Percentiles rank a stretch among this genome's conserved stretches.
Conservation (phyloP, 73 alveolate species). For the Tetrahymena thermophila region DNA sequence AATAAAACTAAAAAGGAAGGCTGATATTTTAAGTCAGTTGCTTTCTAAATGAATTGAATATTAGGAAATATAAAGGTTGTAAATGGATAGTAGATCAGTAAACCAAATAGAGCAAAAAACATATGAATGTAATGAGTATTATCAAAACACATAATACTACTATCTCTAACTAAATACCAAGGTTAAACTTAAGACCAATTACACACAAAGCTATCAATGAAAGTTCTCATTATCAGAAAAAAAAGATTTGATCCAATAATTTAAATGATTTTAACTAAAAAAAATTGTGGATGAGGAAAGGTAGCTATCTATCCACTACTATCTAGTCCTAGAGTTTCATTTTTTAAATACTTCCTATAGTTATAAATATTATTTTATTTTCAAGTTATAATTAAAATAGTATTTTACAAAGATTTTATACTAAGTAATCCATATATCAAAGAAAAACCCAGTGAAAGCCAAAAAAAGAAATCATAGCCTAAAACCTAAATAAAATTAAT, state of each 20-base stretch:
- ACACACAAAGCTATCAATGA: neutral
- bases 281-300: neutral
- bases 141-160: neutral
- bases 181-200: neutral
- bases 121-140: neutral
- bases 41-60: neutral
- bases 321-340: neutral
- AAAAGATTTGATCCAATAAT: neutral
- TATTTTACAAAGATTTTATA: neutral
- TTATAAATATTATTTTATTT: neutral
- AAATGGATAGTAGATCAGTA: neutral
- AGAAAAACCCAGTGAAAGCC: neutral
- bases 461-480: neutral
- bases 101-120: neutral
- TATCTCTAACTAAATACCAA: neutral
- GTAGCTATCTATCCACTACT: neutral
- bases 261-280: neutral
- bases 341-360: neutral
- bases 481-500: neutral
- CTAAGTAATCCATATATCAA: neutral
- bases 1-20: neutral
- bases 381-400: neutral
- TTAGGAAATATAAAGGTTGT: neutral
- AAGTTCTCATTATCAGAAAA: neutral
- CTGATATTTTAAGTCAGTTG: neutral